Conservation (phyloP, 306 rosid genomes). For the Carpinus viminea region DNA sequence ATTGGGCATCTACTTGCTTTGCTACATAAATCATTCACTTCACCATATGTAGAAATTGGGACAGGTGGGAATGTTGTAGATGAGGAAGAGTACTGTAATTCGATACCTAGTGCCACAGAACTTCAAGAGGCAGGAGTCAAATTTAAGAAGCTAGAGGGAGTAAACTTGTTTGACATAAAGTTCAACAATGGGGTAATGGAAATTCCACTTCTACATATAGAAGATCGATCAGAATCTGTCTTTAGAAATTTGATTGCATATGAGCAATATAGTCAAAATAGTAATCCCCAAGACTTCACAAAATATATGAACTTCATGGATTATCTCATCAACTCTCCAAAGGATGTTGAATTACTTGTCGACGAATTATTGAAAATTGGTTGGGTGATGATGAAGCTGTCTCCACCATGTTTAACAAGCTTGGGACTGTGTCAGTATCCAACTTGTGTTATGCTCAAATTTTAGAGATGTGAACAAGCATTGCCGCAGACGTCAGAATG, state of each 20-base stretch:
- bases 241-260: not conserved
- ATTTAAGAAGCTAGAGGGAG: not conserved
- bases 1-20: not conserved
- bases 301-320: not conserved
- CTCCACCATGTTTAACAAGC: not conserved
- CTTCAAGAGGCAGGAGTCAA: not conserved
- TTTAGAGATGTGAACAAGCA: not conserved
- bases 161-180: not conserved
- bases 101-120: not conserved
- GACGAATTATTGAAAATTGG: not conserved
- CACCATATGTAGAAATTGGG: not conserved
- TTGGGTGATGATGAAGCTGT: not conserved
- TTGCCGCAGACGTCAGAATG: not conserved
- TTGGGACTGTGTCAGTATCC: not conserved
- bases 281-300: not conserved
- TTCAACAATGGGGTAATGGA: not conserved
- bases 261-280: not conserved
- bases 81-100: not conserved
- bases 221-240: not conserved
- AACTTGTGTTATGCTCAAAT: not conserved
- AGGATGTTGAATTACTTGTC: slow-evolving; percentile 5
- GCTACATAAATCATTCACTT: not conserved
- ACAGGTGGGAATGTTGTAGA: too few species aligned
- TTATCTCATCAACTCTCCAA: not conserved
- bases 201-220: not conserved